These are phyloP conservation scores for Lasiosphaeria hispida DNA, from an alignment of 495 filamentous ascomycete genomes.

Conservation along the genomic window DNA sequence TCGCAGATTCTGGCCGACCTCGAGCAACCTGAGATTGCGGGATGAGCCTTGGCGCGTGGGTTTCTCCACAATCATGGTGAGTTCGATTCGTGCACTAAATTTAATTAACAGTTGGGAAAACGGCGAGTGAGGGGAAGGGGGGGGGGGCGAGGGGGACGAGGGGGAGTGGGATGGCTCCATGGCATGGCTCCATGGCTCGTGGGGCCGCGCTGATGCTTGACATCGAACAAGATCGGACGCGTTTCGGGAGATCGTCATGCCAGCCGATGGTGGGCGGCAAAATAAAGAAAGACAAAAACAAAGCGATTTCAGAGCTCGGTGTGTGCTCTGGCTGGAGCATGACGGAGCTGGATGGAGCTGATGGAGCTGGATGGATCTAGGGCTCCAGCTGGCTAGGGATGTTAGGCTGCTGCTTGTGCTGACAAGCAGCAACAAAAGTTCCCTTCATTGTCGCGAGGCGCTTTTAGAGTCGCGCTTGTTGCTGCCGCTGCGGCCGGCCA, in stretches of 20 bases:
- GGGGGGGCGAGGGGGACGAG: neutral
- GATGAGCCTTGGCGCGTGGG: constrained; percentile 18
- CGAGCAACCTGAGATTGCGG: constrained; percentile 2
- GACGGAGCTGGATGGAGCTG: no score
- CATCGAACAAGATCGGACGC: constrained; percentile 9
- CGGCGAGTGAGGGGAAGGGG: neutral
- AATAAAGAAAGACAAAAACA: no score
- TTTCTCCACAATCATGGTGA: constrained; percentile 11
- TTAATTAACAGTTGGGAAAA: neutral
- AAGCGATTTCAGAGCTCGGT: neutral
- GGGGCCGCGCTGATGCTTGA: constrained; percentile 2
- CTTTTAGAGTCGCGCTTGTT: constrained; percentile 1
- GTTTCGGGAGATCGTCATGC: constrained; percentile 18
- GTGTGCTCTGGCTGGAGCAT: no score
- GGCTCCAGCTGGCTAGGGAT: no score
- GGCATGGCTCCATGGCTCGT: neutral
- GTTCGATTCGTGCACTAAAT: constrained; percentile 5
- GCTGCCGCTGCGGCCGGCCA: constrained; percentile 4
- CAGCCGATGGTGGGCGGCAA: neutral
- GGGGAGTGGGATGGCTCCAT: neutral
- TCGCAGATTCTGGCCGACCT: neutral
- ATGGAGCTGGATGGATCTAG: no score
- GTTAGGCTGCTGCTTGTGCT: neutral
- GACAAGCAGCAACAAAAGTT: neutral
- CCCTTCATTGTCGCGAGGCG: neutral